phyloP scores from a whole-genome alignment of 768 basidiomycete genomes.

The Epithele typhae region DNA sequence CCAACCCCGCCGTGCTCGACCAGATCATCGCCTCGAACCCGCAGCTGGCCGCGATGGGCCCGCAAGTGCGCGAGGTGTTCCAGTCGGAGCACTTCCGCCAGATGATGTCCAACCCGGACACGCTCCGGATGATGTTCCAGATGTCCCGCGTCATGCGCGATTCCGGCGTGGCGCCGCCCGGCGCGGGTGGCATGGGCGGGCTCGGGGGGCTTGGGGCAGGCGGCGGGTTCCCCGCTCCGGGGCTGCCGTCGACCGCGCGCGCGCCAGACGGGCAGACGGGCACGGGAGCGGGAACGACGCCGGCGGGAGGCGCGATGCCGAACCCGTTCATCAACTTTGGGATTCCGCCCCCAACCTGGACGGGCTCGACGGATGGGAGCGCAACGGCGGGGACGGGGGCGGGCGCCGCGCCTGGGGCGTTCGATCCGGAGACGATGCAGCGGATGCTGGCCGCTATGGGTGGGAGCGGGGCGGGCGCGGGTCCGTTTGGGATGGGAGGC shows the following conservation, averaged over 20 bases:
- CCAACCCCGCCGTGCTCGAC: conserved; percentile 85
- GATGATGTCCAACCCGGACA: conserved; percentile 82
- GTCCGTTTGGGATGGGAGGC: conserved; percentile 19
- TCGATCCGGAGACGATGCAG: conserved; percentile 43
- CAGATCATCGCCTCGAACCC: conserved; percentile 83
- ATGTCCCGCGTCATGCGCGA: conserved; percentile 58
- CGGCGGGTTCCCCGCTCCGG: conserved; percentile 55
- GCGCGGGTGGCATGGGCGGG: conserved; percentile 22
- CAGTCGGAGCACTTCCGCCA: conserved; percentile 71
- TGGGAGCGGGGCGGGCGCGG: conserved; percentile 16
- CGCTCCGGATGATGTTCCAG: conserved; percentile 69
- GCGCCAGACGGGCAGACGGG: background rate
- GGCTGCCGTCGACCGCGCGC: conserved; percentile 38
- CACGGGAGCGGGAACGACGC: background rate
- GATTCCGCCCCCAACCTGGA: conserved; percentile 11
- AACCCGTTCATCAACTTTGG: conserved; percentile 17
- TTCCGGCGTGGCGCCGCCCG: conserved; percentile 29
- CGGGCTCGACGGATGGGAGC: conserved; percentile 14
- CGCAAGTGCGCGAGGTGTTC: conserved; percentile 76
- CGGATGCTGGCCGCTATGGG: conserved; percentile 31
- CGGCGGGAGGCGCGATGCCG: background rate
- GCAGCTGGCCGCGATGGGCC: conserved; percentile 67
- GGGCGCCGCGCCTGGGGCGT: conserved; percentile 13
- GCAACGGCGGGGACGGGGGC: conserved; percentile 19
- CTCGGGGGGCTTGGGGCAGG: conserved; percentile 8